Evolutionary conservation across 169 alveolate genomes (phyloP).

Genomic region (Plasmodium coatneyi): DNA sequence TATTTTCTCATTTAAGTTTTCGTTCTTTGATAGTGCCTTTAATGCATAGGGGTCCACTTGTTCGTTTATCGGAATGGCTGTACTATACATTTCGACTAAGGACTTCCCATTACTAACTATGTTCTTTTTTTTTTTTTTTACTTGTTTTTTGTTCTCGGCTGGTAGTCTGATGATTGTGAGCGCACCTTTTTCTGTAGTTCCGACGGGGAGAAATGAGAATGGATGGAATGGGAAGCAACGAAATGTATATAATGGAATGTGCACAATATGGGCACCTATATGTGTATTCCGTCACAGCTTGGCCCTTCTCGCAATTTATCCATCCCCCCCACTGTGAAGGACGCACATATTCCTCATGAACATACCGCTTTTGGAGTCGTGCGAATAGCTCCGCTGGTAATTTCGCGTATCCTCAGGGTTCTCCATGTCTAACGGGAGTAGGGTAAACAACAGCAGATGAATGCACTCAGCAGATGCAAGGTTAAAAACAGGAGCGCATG

Average conservation of each 20-base stretch:
- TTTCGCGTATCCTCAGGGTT: conserved; percentile 38
- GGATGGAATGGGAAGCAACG: background rate
- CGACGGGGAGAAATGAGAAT: background rate
- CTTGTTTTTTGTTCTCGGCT: conserved; percentile 71
- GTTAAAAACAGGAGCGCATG: background rate
- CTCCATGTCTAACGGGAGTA: conserved; percentile 6
- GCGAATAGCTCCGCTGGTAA: conserved; percentile 11
- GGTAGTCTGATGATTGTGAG: conserved; percentile 65
- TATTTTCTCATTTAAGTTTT: conserved; percentile 29
- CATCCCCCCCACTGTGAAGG: background rate
- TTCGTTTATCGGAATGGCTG: conserved; percentile 70
- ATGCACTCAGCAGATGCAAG: background rate
- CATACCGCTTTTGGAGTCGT: conserved; percentile 52
- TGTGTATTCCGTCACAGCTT: background rate
- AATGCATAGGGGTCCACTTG: conserved; percentile 56
- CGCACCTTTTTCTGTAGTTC: conserved; percentile 45
- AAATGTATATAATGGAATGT: background rate
- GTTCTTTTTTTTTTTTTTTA: conserved; percentile 71
- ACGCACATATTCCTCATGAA: background rate
- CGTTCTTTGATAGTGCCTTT: conserved; percentile 59
- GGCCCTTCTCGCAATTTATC: background rate
- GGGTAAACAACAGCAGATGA: background rate
- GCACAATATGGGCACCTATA: background rate
- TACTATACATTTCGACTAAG: conserved; percentile 69
- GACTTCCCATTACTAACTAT: conserved; percentile 20